These are phyloP conservation scores for Pythium grandisporangium DNA, from an alignment of 352 stramenopile species.

Conservation along the genomic window DNA sequence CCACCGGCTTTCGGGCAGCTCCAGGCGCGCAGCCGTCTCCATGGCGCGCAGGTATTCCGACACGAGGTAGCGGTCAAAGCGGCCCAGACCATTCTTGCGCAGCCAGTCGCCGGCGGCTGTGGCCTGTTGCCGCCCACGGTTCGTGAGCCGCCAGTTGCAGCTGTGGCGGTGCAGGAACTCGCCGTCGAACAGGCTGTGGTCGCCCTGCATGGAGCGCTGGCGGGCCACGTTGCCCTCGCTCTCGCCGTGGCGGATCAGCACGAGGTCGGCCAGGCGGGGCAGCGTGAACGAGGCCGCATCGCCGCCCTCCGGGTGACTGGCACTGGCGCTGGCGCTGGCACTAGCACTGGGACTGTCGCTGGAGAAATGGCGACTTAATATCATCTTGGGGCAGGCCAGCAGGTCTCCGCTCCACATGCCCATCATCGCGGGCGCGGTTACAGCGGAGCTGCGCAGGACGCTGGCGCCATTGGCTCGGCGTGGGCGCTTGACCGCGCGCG, in stretches of 20 bases:
- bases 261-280: conserved; percentile 64
- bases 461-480: too few relatives aligned
- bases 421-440: too few relatives aligned
- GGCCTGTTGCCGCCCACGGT: conserved; percentile 67
- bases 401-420: too few relatives aligned
- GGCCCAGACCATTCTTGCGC: conserved; percentile 57
- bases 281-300: conserved; percentile 18
- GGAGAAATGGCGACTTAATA: too few relatives aligned
- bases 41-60: conserved; percentile 84
- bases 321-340: too few relatives aligned
- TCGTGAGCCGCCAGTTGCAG: conserved; percentile 82
- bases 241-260: conserved; percentile 86
- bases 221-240: conserved; percentile 85
- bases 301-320: too few relatives aligned
- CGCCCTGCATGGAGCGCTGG: conserved; percentile 69
- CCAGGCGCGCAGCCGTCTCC: conserved; percentile 76
- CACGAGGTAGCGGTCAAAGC: conserved; percentile 82
- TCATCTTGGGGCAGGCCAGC: too few relatives aligned
- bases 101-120: conserved; percentile 75
- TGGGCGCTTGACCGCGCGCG: too few relatives aligned
- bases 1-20: conserved; percentile 65
- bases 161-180: conserved; percentile 87
- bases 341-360: too few relatives aligned
- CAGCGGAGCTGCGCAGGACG: too few relatives aligned
- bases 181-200: conserved; percentile 80